Base-by-base conservation (phyloP, 768 basidiomycete species). In the Kwoniella dendrophila region DNA sequence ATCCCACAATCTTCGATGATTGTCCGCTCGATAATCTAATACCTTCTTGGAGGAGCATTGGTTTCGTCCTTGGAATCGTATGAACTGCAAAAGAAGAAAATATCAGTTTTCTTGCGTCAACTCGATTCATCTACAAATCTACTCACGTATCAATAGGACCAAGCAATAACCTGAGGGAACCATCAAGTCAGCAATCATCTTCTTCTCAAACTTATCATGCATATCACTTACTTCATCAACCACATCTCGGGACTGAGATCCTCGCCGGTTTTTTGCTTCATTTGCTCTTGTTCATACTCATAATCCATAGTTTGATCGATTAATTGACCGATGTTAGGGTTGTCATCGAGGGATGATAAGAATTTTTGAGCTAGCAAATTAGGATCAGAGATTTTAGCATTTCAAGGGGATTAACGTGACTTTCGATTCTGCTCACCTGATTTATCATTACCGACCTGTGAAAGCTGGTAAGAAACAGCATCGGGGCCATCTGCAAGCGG, bases 141-240 rank as follows among this genome's bases (percentile, higher is more conserved):
- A 57, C 65, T 63, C 56, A 68, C 54, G 70, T 68, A 60, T 73
- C 71, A 36, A 72, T 67, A 22, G 70, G 66, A 30, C 71, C 75
- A 6, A 77, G 53, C 2, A 78, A 53, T 30, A 79, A 63, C 48
- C 67, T 69, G 18, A 11, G 14, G 11, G 20, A 45, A 30, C 24
- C 12, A 44, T 8, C 18, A 29, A 43, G 26, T 43, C n/a, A 33
- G 49, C 30, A 29, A 16, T 32, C n/a, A 38, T 22, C 18, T 18
- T 27, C 11, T n/a, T n/a, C n/a, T n/a, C n/a, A n/a, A n/a, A n/a
- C n/a, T n/a, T n/a, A n/a, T n/a, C n/a, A n/a, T n/a, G n/a, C n/a
- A n/a, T n/a, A n/a, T n/a, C 18, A 59, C 67, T 69, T 56, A 69
- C 72, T 81, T 80, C 69, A 78, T 73, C 32, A 81, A 64, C 78